Evolutionary conservation across 176 grass and related monocot genomes (phyloP).

Genomic region (Ensete ventricosum): DNA sequence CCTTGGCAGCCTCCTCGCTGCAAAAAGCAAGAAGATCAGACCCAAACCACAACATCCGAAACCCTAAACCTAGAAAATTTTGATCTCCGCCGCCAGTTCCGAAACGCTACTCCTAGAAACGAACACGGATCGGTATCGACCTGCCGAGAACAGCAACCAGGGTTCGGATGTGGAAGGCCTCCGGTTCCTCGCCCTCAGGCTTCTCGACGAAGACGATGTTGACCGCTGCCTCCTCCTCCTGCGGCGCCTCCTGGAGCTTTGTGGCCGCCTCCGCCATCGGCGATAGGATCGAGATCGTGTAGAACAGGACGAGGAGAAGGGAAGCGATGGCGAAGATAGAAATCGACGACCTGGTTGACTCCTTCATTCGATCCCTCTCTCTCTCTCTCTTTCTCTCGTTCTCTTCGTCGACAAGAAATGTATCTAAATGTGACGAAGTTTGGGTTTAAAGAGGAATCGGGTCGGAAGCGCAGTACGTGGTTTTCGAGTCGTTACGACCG

Average conservation of each 20-base stretch:
- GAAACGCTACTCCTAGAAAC: neutral
- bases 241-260: slow-evolving; percentile 30
- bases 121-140: slow-evolving; percentile 8
- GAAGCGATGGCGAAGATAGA: too few species aligned
- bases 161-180: slow-evolving; percentile 85
- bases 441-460: too few species aligned
- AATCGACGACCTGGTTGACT: too few species aligned
- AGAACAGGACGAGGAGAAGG: too few species aligned
- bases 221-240: slow-evolving; percentile 41
- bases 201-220: slow-evolving; percentile 75
- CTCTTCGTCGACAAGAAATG: too few species aligned
- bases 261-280: slow-evolving; percentile 11
- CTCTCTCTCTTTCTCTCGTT: too few species aligned
- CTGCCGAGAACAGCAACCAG: slow-evolving; percentile 61
- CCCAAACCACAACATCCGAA: neutral
- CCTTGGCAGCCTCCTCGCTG: slow-evolving; percentile 67
- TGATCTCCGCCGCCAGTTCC: too few species aligned
- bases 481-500: too few species aligned
- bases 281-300: too few species aligned
- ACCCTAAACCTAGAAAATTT: neutral
- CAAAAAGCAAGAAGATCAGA: neutral
- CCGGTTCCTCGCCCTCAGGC: slow-evolving; percentile 51
- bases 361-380: too few species aligned
- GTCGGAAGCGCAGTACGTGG: too few species aligned
- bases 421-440: too few species aligned